Conservation (phyloP, 2,329 filamentous ascomycete genomes). For the Claviceps paspali region DNA sequence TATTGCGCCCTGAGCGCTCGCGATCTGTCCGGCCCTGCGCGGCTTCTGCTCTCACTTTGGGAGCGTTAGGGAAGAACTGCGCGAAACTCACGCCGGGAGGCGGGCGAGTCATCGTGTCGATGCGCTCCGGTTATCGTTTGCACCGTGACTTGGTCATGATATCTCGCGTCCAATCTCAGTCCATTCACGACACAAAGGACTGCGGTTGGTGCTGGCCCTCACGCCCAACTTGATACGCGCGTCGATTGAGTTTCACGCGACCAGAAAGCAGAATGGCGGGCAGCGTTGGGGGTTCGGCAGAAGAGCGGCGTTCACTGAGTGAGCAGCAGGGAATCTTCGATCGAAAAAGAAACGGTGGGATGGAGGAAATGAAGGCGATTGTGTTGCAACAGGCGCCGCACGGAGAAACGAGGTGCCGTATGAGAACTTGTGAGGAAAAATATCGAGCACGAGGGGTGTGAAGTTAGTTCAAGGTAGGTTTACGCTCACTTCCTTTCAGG, state of each 20-base stretch:
- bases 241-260: conserved; percentile 25
- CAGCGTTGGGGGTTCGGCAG: not conserved
- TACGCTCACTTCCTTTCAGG: conserved; percentile 4
- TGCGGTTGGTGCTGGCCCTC: conserved; percentile 5
- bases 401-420: conserved; percentile 1
- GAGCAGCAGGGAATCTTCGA: conserved; percentile 25
- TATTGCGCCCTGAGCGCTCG: conserved; percentile 15
- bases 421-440: conserved; percentile 4
- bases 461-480: conserved; percentile 5
- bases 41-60: conserved; percentile 40
- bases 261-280: conserved; percentile 9
- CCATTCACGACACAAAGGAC: conserved; percentile 10
- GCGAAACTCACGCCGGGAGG: conserved; percentile 61
- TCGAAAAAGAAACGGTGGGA: not conserved
- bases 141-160: conserved; percentile 42
- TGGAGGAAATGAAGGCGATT: conserved; percentile 6
- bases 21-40: conserved; percentile 20
- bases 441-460: conserved; percentile 3
- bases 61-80: conserved; percentile 72
- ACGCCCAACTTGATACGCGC: conserved; percentile 10
- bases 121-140: conserved; percentile 34
- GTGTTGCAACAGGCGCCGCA: conserved; percentile 5
- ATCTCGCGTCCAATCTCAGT: conserved; percentile 21
- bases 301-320: conserved; percentile 21
- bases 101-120: conserved; percentile 62